Conservation (phyloP, 148 eudicot species). For the Rheum nobile region DNA sequence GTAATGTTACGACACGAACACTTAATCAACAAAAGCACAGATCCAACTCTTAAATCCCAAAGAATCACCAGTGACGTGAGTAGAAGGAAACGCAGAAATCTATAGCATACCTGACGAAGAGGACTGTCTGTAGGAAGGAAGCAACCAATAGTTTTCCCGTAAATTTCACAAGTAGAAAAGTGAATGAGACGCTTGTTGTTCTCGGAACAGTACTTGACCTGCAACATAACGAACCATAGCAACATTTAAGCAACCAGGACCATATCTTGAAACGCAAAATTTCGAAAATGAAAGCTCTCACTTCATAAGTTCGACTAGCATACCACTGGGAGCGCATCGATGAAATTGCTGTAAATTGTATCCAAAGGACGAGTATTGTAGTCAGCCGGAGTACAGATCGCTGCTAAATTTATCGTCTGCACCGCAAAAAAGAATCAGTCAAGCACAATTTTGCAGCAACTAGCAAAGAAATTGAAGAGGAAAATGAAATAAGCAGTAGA, state of each 20-base stretch:
- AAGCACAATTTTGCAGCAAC: background rate
- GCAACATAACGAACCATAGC: slow-evolving; percentile 9
- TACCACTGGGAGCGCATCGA: slow-evolving; percentile 99
- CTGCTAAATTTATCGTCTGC: slow-evolving; percentile 92
- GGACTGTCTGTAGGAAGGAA: slow-evolving; percentile 89
- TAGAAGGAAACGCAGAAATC: background rate
- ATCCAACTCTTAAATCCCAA: background rate
- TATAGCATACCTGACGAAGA: slow-evolving; percentile 55
- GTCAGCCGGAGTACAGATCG: slow-evolving; percentile 99
- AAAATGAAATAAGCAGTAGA: background rate
- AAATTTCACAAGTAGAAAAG: slow-evolving; percentile 97
- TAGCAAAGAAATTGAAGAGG: background rate
- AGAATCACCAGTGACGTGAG: background rate
- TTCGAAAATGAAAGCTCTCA: background rate
- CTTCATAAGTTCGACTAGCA: slow-evolving; percentile 8
- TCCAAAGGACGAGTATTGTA: slow-evolving; percentile 95
- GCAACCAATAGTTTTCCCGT: slow-evolving; percentile 89
- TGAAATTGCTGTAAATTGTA: slow-evolving; percentile 96
- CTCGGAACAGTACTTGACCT: slow-evolving; percentile 98
- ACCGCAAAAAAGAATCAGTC: background rate
- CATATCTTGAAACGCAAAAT: slow-evolving; percentile 10
- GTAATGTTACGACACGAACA: background rate
- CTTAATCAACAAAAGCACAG: background rate
- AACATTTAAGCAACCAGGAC: slow-evolving; percentile 6
- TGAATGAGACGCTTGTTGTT: slow-evolving; percentile 93